Evolutionary conservation across 176 grass and related monocot genomes (phyloP).

Genomic region (Chrysopogon serrulatus): DNA sequence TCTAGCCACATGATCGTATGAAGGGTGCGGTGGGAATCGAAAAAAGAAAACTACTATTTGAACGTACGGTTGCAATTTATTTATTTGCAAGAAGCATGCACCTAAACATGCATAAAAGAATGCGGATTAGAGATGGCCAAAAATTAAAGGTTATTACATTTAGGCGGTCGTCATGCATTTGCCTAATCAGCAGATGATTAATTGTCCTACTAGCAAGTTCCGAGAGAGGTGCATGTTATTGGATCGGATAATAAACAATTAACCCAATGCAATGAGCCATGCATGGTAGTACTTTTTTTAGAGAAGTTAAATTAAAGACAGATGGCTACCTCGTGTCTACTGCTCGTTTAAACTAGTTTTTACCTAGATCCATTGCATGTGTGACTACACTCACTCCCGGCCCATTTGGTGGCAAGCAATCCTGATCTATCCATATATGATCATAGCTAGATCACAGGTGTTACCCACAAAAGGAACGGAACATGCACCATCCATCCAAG

Average conservation of each 20-base stretch:
- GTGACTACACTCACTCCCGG: conserved; percentile 6
- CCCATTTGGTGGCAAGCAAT: background rate
- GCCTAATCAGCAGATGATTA: conserved; percentile 27
- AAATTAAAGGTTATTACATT: background rate
- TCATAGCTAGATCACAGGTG: conserved; percentile 1
- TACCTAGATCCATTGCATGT: conserved; percentile 4
- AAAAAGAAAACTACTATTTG: no score
- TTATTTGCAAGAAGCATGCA: no score
- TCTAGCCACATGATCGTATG: background rate
- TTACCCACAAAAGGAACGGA: background rate
- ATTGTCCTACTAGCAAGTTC: no score
- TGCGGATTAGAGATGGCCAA: background rate
- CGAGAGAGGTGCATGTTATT: background rate
- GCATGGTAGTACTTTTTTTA: no score
- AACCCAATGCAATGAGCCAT: no score
- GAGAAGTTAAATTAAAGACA: background rate
- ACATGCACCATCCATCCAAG: background rate
- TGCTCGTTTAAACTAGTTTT: conserved; percentile 16
- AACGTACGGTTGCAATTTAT: background rate
- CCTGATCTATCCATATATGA: background rate
- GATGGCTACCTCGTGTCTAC: background rate
- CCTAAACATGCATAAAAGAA: background rate
- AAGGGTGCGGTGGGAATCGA: background rate
- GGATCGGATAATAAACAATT: no score
- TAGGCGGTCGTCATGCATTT: conserved; percentile 2